A percentile compares a stretch with the other conserved stretches of the same genome.
Conservation (phyloP, 2,329 filamentous ascomycete genomes). For the Cladorrhinum sp. region DNA sequence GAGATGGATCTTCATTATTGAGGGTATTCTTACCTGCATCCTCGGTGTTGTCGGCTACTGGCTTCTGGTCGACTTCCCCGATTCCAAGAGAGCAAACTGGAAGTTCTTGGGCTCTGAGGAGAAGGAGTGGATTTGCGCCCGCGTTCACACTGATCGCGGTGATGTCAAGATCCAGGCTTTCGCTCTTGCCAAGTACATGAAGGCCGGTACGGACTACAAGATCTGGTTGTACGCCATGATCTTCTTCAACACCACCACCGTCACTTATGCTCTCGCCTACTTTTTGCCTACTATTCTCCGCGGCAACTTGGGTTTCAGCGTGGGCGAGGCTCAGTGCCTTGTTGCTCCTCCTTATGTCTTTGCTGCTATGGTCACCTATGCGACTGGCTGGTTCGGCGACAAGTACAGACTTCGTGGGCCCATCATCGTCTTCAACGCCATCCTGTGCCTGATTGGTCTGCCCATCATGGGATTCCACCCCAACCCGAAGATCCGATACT, state of each 20-base stretch:
- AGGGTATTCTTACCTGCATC: constrained; percentile 52
- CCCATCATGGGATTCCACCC: constrained; percentile 68
- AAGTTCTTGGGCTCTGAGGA: constrained; percentile 53
- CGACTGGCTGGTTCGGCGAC: constrained; percentile 62
- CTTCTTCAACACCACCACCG: constrained; percentile 65
- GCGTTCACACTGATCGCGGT: constrained; percentile 56
- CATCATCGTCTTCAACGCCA: constrained; percentile 62
- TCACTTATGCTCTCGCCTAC: constrained; percentile 73
- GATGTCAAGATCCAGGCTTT: constrained; percentile 56
- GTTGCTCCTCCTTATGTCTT: constrained; percentile 67
- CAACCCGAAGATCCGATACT: constrained; percentile 59
- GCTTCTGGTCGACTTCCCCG: constrained; percentile 63
- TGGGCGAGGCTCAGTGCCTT: constrained; percentile 65
- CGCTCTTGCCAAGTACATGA: constrained; percentile 45
- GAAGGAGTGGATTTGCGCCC: constrained; percentile 48
- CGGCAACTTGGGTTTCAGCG: constrained; percentile 59
- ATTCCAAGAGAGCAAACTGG: constrained; percentile 50
- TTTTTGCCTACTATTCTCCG: constrained; percentile 75
- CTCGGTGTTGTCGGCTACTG: constrained; percentile 52
- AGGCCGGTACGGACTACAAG: constrained; percentile 50
- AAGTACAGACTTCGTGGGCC: constrained; percentile 64
- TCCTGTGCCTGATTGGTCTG: constrained; percentile 65
- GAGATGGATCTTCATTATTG: constrained; percentile 65
- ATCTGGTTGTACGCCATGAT: constrained; percentile 62
- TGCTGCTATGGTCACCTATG: constrained; percentile 61